These are phyloP conservation scores for Stropharia rugosoannulata DNA, from an alignment of 768 basidiomycete species.

Conservation along the genomic window DNA sequence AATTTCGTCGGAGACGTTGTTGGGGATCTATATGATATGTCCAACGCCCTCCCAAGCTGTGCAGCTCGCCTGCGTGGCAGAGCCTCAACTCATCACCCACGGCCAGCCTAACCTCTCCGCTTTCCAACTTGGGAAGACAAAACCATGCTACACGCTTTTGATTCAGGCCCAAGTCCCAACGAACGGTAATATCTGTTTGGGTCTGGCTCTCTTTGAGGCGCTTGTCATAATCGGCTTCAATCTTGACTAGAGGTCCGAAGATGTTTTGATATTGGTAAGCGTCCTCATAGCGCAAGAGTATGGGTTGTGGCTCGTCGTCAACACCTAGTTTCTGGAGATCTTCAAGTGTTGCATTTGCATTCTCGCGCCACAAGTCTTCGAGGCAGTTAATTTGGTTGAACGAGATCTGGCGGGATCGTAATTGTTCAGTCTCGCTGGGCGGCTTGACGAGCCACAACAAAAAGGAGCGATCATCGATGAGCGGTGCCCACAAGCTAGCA, in stretches of 20 bases:
- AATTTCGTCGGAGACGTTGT: slow-evolving; percentile 98
- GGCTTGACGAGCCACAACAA: slow-evolving; percentile 99
- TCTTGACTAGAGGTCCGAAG: slow-evolving; percentile 98
- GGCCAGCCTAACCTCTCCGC: slow-evolving; percentile 94
- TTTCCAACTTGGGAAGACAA: slow-evolving; percentile 92
- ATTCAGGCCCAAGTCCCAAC: slow-evolving; percentile 98
- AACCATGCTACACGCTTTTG: slow-evolving; percentile 99
- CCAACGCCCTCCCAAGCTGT: slow-evolving; percentile 98
- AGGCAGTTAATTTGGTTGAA: slow-evolving; percentile 96
- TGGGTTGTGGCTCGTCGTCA: slow-evolving; percentile 95
- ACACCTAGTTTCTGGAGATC: slow-evolving; percentile 97
- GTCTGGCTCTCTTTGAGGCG: slow-evolving; percentile 97
- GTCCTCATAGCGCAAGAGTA: slow-evolving; percentile 91
- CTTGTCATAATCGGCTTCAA: slow-evolving; percentile 99
- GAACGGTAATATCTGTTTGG: slow-evolving; percentile 91
- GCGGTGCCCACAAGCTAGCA: slow-evolving; percentile 93
- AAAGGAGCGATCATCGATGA: slow-evolving; percentile 98
- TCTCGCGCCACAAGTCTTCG: slow-evolving; percentile 97
- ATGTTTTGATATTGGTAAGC: slow-evolving; percentile 99
- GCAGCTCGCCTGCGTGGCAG: slow-evolving; percentile 85
- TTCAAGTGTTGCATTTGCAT: slow-evolving; percentile 90
- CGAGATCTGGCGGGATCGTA: slow-evolving; percentile 94
- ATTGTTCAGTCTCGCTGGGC: slow-evolving; percentile 93
- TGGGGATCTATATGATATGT: slow-evolving; percentile 98
- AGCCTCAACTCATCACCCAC: slow-evolving; percentile 95